Evolutionary conservation across 164 flowering plant species (phyloP), one percentile per base, ranked within the genome.

Genomic region (Sedum album): DNA sequence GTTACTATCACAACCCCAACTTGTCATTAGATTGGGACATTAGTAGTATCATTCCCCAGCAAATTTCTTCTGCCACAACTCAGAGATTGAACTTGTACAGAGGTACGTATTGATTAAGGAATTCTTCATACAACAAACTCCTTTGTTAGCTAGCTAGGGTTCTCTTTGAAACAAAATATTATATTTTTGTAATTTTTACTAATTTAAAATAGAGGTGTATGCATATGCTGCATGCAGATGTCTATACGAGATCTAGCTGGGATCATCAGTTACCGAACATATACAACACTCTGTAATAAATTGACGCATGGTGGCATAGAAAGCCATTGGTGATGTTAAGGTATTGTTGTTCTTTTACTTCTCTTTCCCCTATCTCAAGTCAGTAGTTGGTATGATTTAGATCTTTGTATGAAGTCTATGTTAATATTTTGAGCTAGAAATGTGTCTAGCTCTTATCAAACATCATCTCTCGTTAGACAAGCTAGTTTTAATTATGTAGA

Each of bases 21-120:
- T 26, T 55, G 61, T 55, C 61, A 55, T 11, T 55, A 25, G 61
- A 55, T 18, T 55, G 61, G 61, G 31, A 55, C 18, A 55, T 55
- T 28, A 26, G 61, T 55, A 55, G 60, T 23, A 13, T 53, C 60
- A 21, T 23, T 21, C 30, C 61, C 14, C 61, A 0, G 18, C 31
- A 15, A 55, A 55, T 31, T 28, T 55, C 61, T 26, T 55, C 61
- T n/a, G 57, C 57, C n/a, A 9, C 26, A 4, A 21, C n/a, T n/a
- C n/a, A n/a, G 0, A 51, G 10, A 51, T 21, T 23, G 28, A 51
- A 51, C 26, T 21, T 51, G 25, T 21, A 25, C 5, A 26, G 61
- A 55, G 61, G 61, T 55, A 53, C 14, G 21, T 17, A 51, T 51
- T 51, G 21, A 5, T 14, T 26, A 51, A n/a, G 21, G 61, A 26